These are phyloP conservation scores for Paramecium pentaurelia DNA, from an alignment of 73 alveolate genomes.

Conservation along the genomic window DNA sequence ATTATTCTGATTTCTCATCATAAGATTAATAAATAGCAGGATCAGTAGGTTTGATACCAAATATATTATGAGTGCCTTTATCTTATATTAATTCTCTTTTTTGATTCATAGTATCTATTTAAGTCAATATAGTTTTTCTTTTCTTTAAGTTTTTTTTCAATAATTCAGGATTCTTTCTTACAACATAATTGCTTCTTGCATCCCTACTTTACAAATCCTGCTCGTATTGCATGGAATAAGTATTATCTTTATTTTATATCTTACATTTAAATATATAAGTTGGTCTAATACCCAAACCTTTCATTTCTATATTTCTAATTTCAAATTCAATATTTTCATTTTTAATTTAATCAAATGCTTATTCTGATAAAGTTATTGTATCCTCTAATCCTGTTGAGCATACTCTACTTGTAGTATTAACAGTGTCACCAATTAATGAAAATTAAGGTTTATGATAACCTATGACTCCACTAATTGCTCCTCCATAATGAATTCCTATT, in stretches of 20 bases:
- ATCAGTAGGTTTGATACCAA: not conserved
- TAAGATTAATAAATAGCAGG: not conserved
- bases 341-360: conserved; percentile 47
- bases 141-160: not conserved
- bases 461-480: conserved; percentile 54
- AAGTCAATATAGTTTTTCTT: not conserved
- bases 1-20: not conserved
- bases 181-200: not conserved
- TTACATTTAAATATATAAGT: conserved; percentile 4
- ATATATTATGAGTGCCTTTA: not conserved
- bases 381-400: conserved; percentile 56
- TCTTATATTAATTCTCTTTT: not conserved
- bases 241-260: not conserved
- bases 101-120: not conserved
- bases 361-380: conserved; percentile 44
- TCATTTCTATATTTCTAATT: conserved; percentile 11
- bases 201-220: not conserved
- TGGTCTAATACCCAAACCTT: conserved; percentile 19
- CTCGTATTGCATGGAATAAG: not conserved
- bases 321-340: conserved; percentile 8
- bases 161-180: not conserved
- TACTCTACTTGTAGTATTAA: conserved; percentile 55
- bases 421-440: conserved; percentile 54
- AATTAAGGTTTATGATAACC: conserved; percentile 57
- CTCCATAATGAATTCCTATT: conserved; percentile 54